Conservation (phyloP, 1,284 basidiomycete species). For the Trichosporon ovoides region DNA sequence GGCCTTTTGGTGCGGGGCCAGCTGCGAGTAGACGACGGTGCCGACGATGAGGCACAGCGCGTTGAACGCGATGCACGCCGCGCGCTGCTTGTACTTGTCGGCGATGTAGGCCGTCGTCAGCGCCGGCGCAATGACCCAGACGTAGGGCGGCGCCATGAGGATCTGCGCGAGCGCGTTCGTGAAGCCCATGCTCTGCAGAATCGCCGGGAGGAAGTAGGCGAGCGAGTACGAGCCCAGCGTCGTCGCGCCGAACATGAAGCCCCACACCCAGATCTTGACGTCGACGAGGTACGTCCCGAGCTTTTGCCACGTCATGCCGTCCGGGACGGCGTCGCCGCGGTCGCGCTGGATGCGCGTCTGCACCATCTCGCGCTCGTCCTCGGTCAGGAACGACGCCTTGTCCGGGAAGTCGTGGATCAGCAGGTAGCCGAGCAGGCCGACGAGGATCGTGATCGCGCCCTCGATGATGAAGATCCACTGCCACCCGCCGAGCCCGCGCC, state of each 20-base stretch:
- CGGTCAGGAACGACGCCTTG: slow-evolving; percentile 49
- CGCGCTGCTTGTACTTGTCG: slow-evolving; percentile 33
- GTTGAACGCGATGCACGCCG: slow-evolving; percentile 8
- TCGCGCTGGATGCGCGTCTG: slow-evolving; percentile 49
- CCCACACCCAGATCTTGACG: slow-evolving; percentile 50
- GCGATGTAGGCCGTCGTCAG: slow-evolving; percentile 41
- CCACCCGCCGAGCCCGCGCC: slow-evolving; percentile 4
- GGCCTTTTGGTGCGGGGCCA: slow-evolving; percentile 21
- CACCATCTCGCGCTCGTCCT: slow-evolving; percentile 46
- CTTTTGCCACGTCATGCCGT: slow-evolving; percentile 44
- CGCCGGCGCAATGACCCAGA: slow-evolving; percentile 41
- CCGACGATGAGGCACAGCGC: slow-evolving; percentile 16
- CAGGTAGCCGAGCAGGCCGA: slow-evolving; percentile 36
- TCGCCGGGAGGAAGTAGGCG: slow-evolving; percentile 49
- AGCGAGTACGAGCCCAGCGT: slow-evolving; percentile 23
- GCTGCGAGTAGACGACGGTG: slow-evolving; percentile 18
- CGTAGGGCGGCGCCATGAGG: slow-evolving; percentile 49
- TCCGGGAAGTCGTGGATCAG: slow-evolving; percentile 50
- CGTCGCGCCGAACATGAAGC: slow-evolving; percentile 43
- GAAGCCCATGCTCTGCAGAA: slow-evolving; percentile 48
- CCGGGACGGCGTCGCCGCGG: slow-evolving; percentile 48
- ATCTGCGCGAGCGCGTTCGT: slow-evolving; percentile 33
- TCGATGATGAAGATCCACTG: slow-evolving; percentile 12
- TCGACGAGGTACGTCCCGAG: slow-evolving; percentile 40
- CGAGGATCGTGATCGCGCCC: slow-evolving; percentile 18